These are phyloP conservation scores for Rhodotorula sp. DNA, from an alignment of 1,284 basidiomycete species.

Conservation along the genomic window DNA sequence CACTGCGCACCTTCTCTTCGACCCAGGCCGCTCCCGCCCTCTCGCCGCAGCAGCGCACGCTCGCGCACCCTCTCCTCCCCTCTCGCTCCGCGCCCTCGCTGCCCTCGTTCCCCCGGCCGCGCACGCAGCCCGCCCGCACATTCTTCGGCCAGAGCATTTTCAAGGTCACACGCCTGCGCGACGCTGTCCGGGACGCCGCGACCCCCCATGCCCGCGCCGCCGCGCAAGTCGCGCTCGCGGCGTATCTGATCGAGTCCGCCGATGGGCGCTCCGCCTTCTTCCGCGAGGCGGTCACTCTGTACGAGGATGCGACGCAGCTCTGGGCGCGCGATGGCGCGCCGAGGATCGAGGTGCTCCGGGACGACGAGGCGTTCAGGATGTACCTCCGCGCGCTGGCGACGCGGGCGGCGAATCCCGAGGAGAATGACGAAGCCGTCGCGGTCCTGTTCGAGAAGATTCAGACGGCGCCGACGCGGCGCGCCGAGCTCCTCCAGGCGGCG, in stretches of 20 bases:
- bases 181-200: neutral
- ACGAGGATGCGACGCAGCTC: conserved; percentile 28
- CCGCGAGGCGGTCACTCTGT: conserved; percentile 12
- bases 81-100: neutral
- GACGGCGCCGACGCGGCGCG: conserved; percentile 17
- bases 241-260: neutral
- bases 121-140: neutral
- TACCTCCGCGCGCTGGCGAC: conserved; percentile 36
- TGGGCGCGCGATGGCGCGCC: conserved; percentile 4
- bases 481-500: conserved; percentile 8
- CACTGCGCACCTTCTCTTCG: conserved; percentile 22
- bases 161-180: conserved; percentile 7
- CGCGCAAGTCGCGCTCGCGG: conserved; percentile 1
- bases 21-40: neutral
- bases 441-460: conserved; percentile 26
- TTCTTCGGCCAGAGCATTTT: neutral
- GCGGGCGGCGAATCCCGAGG: neutral
- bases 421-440: neutral
- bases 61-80: neutral
- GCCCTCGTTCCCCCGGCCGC: neutral
- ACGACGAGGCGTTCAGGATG: conserved; percentile 26
- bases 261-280: neutral
- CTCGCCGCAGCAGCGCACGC: neutral
- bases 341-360: conserved; percentile 4
- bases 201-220: neutral